Evolutionary conservation across 2,329 filamentous ascomycete genomes (phyloP).

Genomic region (Teratosphaeria nubilosa): DNA sequence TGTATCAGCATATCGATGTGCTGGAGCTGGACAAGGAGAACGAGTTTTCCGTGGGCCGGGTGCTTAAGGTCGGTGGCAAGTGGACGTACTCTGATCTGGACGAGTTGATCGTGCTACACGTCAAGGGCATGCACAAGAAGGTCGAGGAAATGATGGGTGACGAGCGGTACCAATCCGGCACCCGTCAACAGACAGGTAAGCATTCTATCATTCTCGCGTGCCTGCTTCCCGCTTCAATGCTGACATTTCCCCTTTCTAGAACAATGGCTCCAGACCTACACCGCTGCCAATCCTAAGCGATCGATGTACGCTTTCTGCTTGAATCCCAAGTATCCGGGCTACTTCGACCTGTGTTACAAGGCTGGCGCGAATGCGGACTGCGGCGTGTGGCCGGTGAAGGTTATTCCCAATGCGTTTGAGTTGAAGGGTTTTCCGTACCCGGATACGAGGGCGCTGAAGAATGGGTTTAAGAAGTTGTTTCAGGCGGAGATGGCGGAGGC

Average conservation of each 20-base stretch:
- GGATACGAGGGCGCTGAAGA: constrained; percentile 89
- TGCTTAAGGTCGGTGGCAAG: constrained; percentile 75
- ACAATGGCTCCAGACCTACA: constrained; percentile 92
- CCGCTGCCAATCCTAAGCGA: constrained; percentile 86
- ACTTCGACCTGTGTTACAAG: constrained; percentile 96
- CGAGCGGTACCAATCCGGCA: constrained; percentile 84
- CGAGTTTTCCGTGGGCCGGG: constrained; percentile 84
- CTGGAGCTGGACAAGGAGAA: constrained; percentile 95
- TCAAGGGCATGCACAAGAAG: constrained; percentile 96
- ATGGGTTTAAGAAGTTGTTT: constrained; percentile 88
- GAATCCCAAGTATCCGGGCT: constrained; percentile 81
- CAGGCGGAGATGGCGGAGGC: constrained; percentile 16
- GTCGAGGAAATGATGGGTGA: constrained; percentile 92
- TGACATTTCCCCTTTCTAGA: constrained; percentile 43
- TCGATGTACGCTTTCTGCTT: constrained; percentile 95
- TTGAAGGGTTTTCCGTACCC: constrained; percentile 81
- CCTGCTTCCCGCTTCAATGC: neutral
- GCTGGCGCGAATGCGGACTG: constrained; percentile 65
- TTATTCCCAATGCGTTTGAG: constrained; percentile 89
- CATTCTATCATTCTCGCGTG: constrained; percentile 10
- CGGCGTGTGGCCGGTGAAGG: constrained; percentile 73
- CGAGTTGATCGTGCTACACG: constrained; percentile 91
- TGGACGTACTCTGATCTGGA: constrained; percentile 93
- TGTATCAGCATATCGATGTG: constrained; percentile 98
- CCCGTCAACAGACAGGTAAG: constrained; percentile 74